Base-by-base conservation (phyloP, 257 asterid species). In the Gentiana macrophylla region DNA sequence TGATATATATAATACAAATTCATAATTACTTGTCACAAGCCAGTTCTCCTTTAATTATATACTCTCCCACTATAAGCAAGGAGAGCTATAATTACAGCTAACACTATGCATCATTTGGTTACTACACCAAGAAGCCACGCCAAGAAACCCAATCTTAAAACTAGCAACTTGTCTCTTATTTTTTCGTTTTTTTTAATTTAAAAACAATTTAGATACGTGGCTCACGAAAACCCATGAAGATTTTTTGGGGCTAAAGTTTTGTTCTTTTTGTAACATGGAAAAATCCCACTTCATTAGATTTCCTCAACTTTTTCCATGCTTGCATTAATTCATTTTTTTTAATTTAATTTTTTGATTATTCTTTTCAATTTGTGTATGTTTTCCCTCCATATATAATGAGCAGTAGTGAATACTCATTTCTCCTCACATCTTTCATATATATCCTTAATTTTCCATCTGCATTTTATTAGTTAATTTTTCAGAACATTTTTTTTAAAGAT, bases 201-300 rank as follows among this genome's bases (percentile, higher is more conserved):
- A 24, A 24, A 24, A 24, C 5, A 15, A 45, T 32, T 51, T 59
- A 52, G 55, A 59, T 57, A 32, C 46, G 60, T 49, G 60, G 72
- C 72, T 73, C 70, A 61, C 79, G 70, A 79, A 79, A 77, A 69
- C 55, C 97, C 65, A 89, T 69, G 76, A 79, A 77, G 89, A 85
- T 88, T 82, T 50, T 65, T 49, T 44, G 61, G 55, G 24, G 24
- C 24, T 49, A 60, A 59, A 41, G 37, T 59, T 52, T 55, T 46
- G 47, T 35, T 35, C 59, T 41, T 45, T 52, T 53, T 35, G 57
- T 33, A 37, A 47, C 62, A 62, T 59, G 12, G 60, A 59, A 37
- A 24, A 51, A 65, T 38, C 56, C 37, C 66, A 60, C 59, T 55
- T 56, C 65, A 47, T 11, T 57, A 41, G 54, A 46, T 53, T 50